Evolutionary conservation across 176 grass and related monocot genomes (phyloP), one percentile per base, ranked within the genome.

Genomic region (Juncus effusus): DNA sequence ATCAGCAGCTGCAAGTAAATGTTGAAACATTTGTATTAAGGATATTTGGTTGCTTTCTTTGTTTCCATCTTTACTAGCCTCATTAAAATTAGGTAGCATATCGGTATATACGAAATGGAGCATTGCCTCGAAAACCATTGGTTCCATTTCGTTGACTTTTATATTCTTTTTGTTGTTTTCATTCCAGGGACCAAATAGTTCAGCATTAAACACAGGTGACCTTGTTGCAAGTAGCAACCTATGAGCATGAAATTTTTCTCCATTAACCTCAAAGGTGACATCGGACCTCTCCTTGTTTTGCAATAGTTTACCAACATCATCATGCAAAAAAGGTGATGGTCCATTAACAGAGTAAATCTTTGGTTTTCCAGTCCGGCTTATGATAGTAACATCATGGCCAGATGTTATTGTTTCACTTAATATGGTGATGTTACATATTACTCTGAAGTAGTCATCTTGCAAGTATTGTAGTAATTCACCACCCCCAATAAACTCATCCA

Each of bases 41-140:
- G 28, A 68, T 5, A 36, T n/a, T n/a, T 44, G 39, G 37, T 6
- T 58, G 2, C 7, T 14, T 42, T 3, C n/a, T 14, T 40, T 36
- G 16, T 7, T 38, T 16, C 4, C 51, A 7, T 4, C 42, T 47
- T 42, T 9, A 55, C 12, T 14, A 5, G 13, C n/a, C 16, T 68
- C 65, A 3, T 36, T 38, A 3, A 38, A 56, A n/a, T 70, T 36
- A 0, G 38, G 67, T 8, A 58, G 40, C 13, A 16, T 40, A 57
- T 70, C 51, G 13, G 37, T 70, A 37, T 70, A 70, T 54, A 70
- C 3, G 40, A 56, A 70, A 7, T 58, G 51, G 40, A 70, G 67
- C 12, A 70, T 41, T 40, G 38, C 36, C 52, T 57, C 15, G 7
- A 70, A 70, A 56, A 70, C 51, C 52, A 13, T 42, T n/a, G 67